Base-by-base conservation (phyloP, 768 basidiomycete genomes). In the Bullera alba region DNA sequence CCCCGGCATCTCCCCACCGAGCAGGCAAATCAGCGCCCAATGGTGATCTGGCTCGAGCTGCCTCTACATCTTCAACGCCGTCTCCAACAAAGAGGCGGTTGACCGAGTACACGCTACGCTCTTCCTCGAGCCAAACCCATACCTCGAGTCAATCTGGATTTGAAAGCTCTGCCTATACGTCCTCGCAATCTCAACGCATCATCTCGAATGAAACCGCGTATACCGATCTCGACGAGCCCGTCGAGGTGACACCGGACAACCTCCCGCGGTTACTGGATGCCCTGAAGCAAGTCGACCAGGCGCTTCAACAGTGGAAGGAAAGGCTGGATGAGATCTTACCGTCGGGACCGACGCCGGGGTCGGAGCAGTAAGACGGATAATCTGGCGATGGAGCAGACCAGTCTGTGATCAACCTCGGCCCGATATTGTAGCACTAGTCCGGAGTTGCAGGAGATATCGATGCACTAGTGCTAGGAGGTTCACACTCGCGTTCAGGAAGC, bases 221-320 rank as follows among this genome's bases (percentile, higher is more conserved):
- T 44, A 5, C 27, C 14, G 39, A 34, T 17, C 30, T 12, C 7
- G 46, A 49, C 17, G 61, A 55, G 21, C 23, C 50, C 19, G 38
- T 50, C 0, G 55, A 65, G 2, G 66, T 68, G 12, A 68, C 66
- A 10, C 66, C 66, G 29, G 63, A 68, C 41, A 65, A 65, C 41
- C 37, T 68, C 29, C 60, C 63, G 38, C 51, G 48, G 1, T 36
- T 68, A 44, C 43, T 68, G 41, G 60, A 63, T 23, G 62, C 60
- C 45, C 29, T 68, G 17, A 54, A 53, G 42, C 56, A 62, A 34
- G 65, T 63, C 35, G 63, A 69, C 49, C 42, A 30, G n/a, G 65
- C 53, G 48, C 45, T 69, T 17, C 51, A 48, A 4, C 53, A 61
- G 26, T 69, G 67, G 63, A 56, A 37, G 22, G 51, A 37, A 36